Percentiles rank a stretch among this genome's conserved stretches.
These are phyloP conservation scores for Diaporthe nobilis DNA, from an alignment of 2,329 filamentous ascomycete genomes.

Conservation along the genomic window DNA sequence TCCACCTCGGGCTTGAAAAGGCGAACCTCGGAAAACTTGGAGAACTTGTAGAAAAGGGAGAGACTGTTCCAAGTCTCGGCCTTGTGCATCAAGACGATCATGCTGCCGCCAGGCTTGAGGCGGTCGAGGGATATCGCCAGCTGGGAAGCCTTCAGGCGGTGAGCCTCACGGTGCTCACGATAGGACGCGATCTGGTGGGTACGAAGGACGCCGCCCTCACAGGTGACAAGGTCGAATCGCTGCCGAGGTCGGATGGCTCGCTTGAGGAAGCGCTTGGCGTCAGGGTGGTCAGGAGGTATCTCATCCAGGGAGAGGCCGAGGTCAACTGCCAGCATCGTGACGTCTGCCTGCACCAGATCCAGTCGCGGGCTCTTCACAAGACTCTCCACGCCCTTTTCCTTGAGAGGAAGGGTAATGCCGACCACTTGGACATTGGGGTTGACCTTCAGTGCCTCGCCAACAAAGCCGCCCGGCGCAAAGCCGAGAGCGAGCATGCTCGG, in stretches of 20 bases:
- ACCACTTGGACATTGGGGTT: constrained; percentile 53
- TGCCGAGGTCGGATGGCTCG: constrained; percentile 55
- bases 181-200: constrained; percentile 53
- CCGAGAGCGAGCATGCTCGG: constrained; percentile 66
- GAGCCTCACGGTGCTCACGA: constrained; percentile 53
- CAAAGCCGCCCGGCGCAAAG: constrained; percentile 69
- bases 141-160: constrained; percentile 56
- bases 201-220: constrained; percentile 63
- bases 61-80: constrained; percentile 58
- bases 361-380: constrained; percentile 33
- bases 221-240: constrained; percentile 61
- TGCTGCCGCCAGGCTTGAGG: constrained; percentile 61
- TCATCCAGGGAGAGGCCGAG: constrained; percentile 52
- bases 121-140: constrained; percentile 62
- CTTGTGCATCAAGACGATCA: constrained; percentile 66
- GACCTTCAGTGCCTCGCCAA: constrained; percentile 52
- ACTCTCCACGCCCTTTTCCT: constrained; percentile 29
- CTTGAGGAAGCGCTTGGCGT: constrained; percentile 48
- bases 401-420: constrained; percentile 40
- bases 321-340: constrained; percentile 66
- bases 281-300: constrained; percentile 53
- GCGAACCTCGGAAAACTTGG: constrained; percentile 56
- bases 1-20: constrained; percentile 60
- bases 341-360: constrained; percentile 52
- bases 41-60: constrained; percentile 56